phyloP scores from a whole-genome alignment of 129 eudicot genomes.

The Flaveria brownii region DNA sequence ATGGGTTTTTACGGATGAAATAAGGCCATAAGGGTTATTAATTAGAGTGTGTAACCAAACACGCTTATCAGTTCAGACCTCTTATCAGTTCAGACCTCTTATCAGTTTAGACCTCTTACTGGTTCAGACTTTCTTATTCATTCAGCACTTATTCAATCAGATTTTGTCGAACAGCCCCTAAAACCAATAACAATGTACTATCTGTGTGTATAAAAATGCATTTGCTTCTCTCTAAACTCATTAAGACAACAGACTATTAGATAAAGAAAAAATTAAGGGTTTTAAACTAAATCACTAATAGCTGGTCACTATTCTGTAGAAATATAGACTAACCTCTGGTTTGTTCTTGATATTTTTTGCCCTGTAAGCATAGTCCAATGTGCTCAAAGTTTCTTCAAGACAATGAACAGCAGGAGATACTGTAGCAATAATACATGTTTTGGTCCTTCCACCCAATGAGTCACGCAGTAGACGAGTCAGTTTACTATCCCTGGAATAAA shows the following conservation, averaged over 20 bases:
- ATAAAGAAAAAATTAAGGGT: neutral
- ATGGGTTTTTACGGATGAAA: too few species aligned
- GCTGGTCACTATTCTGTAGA: neutral
- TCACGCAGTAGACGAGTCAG: conserved; percentile 93
- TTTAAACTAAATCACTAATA: neutral
- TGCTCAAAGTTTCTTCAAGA: conserved; percentile 95
- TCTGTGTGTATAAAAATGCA: neutral
- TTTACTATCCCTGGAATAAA: conserved; percentile 77
- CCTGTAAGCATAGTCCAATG: conserved; percentile 92
- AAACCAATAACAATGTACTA: neutral
- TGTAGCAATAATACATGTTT: conserved; percentile 98
- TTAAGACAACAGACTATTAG: neutral
- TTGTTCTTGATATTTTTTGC: conserved; percentile 87
- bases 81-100: too few species aligned
- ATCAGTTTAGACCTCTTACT: too few species aligned
- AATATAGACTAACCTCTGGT: conserved; percentile 70
- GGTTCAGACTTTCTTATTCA: too few species aligned
- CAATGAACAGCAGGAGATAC: conserved; percentile 98
- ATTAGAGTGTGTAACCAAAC: too few species aligned
- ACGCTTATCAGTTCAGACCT: too few species aligned
- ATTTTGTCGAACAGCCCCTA: too few species aligned
- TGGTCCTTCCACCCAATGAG: conserved; percentile 95
- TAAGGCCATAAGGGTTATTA: too few species aligned
- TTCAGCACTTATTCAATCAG: too few species aligned
- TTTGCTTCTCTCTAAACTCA: neutral